phyloP scores from a whole-genome alignment of 1,284 basidiomycete genomes.

The Erythrobasidium hasegawianum region DNA sequence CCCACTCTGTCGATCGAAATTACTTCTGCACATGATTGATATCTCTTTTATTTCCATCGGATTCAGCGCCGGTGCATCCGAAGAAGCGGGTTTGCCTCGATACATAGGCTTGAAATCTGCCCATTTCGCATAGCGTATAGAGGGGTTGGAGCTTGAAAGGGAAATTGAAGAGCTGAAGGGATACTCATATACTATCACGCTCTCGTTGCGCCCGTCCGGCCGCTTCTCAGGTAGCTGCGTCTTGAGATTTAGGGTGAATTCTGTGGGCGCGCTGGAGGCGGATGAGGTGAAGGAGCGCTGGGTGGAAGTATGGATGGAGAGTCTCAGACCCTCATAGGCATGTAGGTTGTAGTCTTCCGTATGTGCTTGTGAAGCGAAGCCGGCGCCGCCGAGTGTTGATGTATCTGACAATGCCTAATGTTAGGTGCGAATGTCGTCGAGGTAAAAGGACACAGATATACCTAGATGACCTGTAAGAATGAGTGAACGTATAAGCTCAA shows the following conservation, averaged over 20 bases:
- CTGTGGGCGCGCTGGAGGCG: constrained; percentile 36
- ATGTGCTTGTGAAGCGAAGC: constrained; percentile 54
- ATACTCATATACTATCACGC: constrained; percentile 52
- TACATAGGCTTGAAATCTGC: constrained; percentile 52
- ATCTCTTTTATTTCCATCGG: constrained; percentile 37
- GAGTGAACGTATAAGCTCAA: not conserved
- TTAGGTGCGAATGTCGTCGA: no score
- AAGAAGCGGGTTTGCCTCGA: constrained; percentile 50
- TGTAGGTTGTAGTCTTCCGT: constrained; percentile 35
- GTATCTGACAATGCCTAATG: no score
- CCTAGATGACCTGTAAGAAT: constrained; percentile 21
- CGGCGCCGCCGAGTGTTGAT: constrained; percentile 54
- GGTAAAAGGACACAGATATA: no score
- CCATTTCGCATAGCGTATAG: constrained; percentile 48
- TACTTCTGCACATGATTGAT: constrained; percentile 32
- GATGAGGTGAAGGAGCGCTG: constrained; percentile 23
- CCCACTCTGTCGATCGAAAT: constrained; percentile 32
- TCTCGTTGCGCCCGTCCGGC: constrained; percentile 50
- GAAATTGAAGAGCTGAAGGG: constrained; percentile 43
- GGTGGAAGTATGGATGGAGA: constrained; percentile 41
- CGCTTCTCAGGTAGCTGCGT: constrained; percentile 45
- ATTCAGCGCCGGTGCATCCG: constrained; percentile 47
- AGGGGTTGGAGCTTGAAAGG: constrained; percentile 20
- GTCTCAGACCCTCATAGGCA: constrained; percentile 42
- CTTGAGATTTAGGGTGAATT: constrained; percentile 52